Evolutionary conservation across 2,329 filamentous ascomycete species (phyloP).

Genomic region (Trichoderma sp.): DNA sequence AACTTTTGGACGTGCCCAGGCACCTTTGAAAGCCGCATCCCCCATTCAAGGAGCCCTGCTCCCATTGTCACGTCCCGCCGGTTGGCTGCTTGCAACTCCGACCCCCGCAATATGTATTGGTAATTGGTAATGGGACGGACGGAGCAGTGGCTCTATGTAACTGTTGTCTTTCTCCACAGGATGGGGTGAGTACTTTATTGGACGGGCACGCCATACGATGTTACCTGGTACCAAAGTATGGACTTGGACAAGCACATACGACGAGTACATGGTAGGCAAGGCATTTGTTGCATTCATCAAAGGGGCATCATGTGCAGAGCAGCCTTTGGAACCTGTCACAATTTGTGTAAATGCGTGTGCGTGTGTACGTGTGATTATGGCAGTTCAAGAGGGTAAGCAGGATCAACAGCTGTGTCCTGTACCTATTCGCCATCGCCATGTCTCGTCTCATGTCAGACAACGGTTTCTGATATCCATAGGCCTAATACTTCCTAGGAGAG

Average conservation of each 20-base stretch:
- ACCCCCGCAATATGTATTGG: conserved; percentile 5
- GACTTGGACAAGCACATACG: not conserved
- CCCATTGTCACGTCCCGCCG: not conserved
- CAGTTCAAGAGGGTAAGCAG: not conserved
- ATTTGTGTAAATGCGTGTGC: not conserved
- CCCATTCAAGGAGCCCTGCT: conserved; percentile 8
- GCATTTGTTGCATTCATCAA: not conserved
- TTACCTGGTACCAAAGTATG: not conserved
- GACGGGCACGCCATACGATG: not conserved
- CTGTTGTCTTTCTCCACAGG: not conserved
- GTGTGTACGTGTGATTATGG: not conserved
- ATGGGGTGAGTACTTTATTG: not conserved
- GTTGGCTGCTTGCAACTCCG: conserved; percentile 1
- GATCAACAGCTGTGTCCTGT: not conserved
- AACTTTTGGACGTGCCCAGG: conserved; percentile 23
- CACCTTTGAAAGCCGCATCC: conserved; percentile 22
- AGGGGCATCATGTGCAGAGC: not conserved
- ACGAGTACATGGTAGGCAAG: too few species aligned
- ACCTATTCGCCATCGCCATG: not conserved
- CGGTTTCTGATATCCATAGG: not conserved
- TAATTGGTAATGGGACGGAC: not conserved
- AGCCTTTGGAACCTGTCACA: not conserved
- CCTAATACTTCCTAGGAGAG: not conserved
- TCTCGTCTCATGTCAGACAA: not conserved
- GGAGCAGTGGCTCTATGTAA: not conserved